These are phyloP conservation scores for Eucalyptus tenuipes DNA, from an alignment of 345 rosid genomes.

Conservation along the genomic window DNA sequence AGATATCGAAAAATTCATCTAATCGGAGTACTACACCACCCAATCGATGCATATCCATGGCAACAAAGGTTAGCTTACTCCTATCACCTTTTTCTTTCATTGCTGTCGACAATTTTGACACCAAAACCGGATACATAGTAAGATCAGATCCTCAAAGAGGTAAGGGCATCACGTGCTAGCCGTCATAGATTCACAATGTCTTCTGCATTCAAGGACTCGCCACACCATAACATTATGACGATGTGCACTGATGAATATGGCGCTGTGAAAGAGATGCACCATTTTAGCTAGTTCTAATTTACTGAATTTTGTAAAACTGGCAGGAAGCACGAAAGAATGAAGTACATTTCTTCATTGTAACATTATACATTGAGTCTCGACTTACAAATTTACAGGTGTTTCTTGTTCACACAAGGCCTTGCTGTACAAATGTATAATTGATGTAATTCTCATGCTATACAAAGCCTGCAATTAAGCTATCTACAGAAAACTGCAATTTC, in stretches of 20 bases:
- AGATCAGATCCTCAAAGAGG: neutral
- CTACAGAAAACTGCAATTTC: neutral
- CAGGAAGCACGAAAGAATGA: neutral
- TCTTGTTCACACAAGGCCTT: neutral
- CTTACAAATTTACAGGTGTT: neutral
- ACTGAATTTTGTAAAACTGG: neutral
- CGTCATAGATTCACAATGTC: neutral
- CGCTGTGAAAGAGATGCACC: neutral
- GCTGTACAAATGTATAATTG: neutral
- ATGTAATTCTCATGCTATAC: neutral
- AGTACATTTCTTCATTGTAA: neutral
- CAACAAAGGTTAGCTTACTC: neutral
- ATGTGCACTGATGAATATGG: neutral
- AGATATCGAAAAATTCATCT: neutral
- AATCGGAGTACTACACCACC: neutral
- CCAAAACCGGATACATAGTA: neutral
- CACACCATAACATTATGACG: neutral
- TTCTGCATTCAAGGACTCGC: neutral
- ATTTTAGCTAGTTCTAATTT: neutral
- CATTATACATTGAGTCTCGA: neutral
- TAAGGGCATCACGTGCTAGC: neutral
- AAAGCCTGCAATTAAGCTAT: neutral
- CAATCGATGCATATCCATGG: neutral
- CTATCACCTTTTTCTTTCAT: neutral
- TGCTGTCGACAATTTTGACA: neutral